phyloP scores from a whole-genome alignment of 306 rosid genomes.

The Trifolium repens region DNA sequence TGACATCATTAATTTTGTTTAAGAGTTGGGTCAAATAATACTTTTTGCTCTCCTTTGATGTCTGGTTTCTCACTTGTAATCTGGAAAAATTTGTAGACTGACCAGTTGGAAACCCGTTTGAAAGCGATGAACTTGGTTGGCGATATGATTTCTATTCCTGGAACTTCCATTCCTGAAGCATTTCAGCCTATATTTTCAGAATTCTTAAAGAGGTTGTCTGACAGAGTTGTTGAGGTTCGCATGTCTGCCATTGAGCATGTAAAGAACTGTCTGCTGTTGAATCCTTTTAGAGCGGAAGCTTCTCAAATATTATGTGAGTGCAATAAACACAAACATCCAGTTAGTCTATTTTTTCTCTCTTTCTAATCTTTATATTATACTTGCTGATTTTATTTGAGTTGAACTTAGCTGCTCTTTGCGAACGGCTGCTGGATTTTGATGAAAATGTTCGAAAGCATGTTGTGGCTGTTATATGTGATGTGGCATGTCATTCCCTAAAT shows the following conservation, averaged over 20 bases:
- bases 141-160: slow-evolving; percentile 82
- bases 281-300: slow-evolving; percentile 82
- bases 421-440: slow-evolving; percentile 93
- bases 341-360: slow-evolving; percentile 12
- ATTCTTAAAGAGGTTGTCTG: slow-evolving; percentile 93
- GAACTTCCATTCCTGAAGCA: slow-evolving; percentile 72
- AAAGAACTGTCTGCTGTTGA: slow-evolving; percentile 74
- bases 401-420: slow-evolving; percentile 86
- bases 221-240: slow-evolving; percentile 86
- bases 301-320: slow-evolving; percentile 82
- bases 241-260: slow-evolving; percentile 90
- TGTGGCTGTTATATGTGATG: slow-evolving; percentile 93
- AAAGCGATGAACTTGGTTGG: slow-evolving; percentile 93
- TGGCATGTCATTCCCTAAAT: slow-evolving; percentile 68
- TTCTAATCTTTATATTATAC: slow-evolving; percentile 14
- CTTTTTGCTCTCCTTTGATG: slow-evolving; percentile 22
- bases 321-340: neutral
- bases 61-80: slow-evolving; percentile 42
- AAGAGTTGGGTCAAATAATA: slow-evolving; percentile 11
- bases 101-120: slow-evolving; percentile 89
- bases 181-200: slow-evolving; percentile 93
- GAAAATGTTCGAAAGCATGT: slow-evolving; percentile 95
- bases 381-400: slow-evolving; percentile 49
- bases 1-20: slow-evolving; percentile 10
- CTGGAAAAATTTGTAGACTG: slow-evolving; percentile 70